Conservation (phyloP, 2,329 filamentous ascomycete species). For the Fusarium keratoplasticum region DNA sequence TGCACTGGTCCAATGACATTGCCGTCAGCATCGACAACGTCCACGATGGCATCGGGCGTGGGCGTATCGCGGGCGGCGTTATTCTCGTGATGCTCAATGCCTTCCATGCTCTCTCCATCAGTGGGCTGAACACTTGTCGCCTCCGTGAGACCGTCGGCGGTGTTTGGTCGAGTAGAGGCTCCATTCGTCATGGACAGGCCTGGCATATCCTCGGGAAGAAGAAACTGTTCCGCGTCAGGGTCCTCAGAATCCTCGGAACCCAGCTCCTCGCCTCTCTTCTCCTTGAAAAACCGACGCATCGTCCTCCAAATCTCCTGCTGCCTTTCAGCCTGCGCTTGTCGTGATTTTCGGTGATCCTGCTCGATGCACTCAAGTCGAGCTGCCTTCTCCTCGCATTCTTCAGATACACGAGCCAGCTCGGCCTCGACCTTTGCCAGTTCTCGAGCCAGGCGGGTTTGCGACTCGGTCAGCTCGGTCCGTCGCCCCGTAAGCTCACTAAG, state of each 20-base stretch:
- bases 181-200: slow-evolving; percentile 28
- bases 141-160: not conserved
- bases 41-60: slow-evolving; percentile 41
- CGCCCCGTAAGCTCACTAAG: slow-evolving; percentile 45
- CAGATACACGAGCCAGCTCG: slow-evolving; percentile 49
- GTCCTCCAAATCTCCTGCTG: slow-evolving; percentile 44
- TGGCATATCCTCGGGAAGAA: slow-evolving; percentile 19
- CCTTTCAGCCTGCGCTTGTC: slow-evolving; percentile 45
- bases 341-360: slow-evolving; percentile 46
- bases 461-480: slow-evolving; percentile 44
- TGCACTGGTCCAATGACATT: slow-evolving; percentile 52
- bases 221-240: slow-evolving; percentile 25
- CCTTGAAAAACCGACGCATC: slow-evolving; percentile 51
- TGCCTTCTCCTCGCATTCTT: slow-evolving; percentile 47
- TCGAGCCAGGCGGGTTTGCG: slow-evolving; percentile 43
- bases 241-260: slow-evolving; percentile 27
- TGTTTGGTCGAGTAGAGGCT: not conserved
- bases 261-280: slow-evolving; percentile 44
- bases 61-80: not conserved
- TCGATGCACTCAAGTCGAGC: slow-evolving; percentile 50
- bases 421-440: slow-evolving; percentile 53
- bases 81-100: slow-evolving; percentile 26
- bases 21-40: slow-evolving; percentile 54
- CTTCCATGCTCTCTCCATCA: slow-evolving; percentile 35
- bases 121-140: not conserved